A percentile compares a stretch with the other conserved stretches of the same genome.
These are phyloP conservation scores for Achaetomiella virescens DNA, from an alignment of 495 filamentous ascomycete species.

Conservation along the genomic window DNA sequence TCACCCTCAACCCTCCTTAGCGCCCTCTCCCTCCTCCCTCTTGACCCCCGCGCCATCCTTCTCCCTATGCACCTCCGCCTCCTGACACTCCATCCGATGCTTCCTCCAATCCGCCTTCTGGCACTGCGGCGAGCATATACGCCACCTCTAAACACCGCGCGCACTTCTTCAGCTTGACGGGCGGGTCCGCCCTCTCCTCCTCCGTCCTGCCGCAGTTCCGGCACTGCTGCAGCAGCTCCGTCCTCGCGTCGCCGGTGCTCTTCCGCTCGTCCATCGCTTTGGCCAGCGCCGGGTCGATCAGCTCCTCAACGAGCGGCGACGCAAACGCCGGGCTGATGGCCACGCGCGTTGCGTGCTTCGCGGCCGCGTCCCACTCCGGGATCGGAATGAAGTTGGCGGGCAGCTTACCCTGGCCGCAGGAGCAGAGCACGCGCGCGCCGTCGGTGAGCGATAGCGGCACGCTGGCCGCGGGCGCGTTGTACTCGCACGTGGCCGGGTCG, in stretches of 20 bases:
- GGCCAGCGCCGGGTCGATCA: constrained; percentile 14
- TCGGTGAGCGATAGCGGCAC: constrained; percentile 26
- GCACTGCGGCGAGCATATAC: constrained; percentile 33
- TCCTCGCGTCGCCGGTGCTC: not conserved
- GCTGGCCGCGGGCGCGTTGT: constrained; percentile 23
- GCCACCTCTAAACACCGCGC: constrained; percentile 22
- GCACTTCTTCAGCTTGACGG: constrained; percentile 26
- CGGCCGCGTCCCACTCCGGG: constrained; percentile 28
- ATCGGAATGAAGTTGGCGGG: constrained; percentile 25
- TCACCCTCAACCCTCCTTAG: too few species aligned
- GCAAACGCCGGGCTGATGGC: constrained; percentile 34
- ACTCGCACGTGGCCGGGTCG: constrained; percentile 38
- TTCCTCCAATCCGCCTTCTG: constrained; percentile 37
- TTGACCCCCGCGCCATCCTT: not conserved
- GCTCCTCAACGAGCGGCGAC: constrained; percentile 27
- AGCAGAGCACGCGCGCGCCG: constrained; percentile 29
- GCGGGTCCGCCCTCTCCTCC: constrained; percentile 12
- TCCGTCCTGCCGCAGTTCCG: constrained; percentile 24
- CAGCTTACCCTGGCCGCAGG: constrained; percentile 31
- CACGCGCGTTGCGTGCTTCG: constrained; percentile 25
- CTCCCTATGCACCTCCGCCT: not conserved
- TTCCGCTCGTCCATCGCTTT: not conserved
- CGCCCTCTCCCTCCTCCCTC: not conserved
- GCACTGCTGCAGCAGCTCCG: constrained; percentile 13
- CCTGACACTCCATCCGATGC: constrained; percentile 30